These are phyloP conservation scores for Lachnellula suecica DNA, from an alignment of 2,329 filamentous ascomycete genomes.

Conservation along the genomic window DNA sequence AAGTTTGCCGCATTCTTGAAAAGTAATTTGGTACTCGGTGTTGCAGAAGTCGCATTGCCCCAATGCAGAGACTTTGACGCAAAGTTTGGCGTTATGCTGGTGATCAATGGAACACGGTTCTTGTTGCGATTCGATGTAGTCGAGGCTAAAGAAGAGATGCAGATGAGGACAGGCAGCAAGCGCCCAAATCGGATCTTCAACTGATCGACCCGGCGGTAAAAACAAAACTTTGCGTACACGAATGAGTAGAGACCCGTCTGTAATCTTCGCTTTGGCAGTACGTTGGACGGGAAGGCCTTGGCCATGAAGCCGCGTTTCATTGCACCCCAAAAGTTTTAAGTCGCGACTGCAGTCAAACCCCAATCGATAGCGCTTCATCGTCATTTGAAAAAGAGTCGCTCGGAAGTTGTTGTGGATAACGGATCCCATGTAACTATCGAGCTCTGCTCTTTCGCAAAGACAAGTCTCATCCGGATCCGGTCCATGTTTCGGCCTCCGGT, in stretches of 20 bases:
- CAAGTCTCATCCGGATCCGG: background rate
- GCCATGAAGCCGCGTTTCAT: too few species aligned
- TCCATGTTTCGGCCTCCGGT: too few species aligned
- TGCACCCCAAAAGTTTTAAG: background rate
- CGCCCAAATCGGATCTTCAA: background rate
- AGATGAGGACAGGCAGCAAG: background rate
- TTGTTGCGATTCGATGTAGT: background rate
- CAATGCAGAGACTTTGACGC: background rate
- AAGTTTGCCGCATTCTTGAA: background rate
- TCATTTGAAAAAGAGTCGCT: background rate
- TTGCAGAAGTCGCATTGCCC: background rate
- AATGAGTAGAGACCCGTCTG: background rate
- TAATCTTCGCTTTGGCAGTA: background rate
- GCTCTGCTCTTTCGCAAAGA: background rate
- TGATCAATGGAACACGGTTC: background rate
- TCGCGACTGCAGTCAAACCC: background rate
- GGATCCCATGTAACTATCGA: background rate
- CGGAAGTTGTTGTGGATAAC: background rate
- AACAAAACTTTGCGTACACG: background rate
- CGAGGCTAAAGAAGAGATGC: background rate
- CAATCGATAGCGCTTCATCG: background rate
- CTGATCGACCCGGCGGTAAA: background rate
- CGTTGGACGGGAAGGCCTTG: background rate
- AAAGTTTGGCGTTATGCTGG: background rate
- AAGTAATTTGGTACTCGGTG: background rate